Evolutionary conservation across 2,329 filamentous ascomycete species (phyloP), one percentile per base, ranked within the genome.

Genomic region (Rutstroemia sp.): DNA sequence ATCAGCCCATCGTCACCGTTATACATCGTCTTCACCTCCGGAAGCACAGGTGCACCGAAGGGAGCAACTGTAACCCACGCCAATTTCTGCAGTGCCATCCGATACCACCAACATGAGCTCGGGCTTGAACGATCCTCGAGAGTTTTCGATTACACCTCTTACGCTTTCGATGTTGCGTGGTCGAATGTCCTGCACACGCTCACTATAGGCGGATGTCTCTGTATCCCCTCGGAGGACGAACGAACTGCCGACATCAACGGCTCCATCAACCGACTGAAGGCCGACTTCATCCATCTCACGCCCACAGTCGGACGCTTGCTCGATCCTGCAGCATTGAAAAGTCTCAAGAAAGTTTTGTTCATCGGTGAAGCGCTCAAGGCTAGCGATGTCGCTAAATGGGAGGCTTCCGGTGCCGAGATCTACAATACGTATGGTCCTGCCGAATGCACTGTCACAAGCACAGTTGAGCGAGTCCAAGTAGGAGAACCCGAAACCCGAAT

Each of bases 381-480:
- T 8, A n/a, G 10, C 21, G 46, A 30, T 9, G 64, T 73, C 48
- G 63, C 65, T 5, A 69, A 62, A 3, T 75, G 73, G 73, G 69
- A 25, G 64, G 48, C 68, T 66, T 58, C 66, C 70, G 12, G 64
- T 74, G 42, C 57, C 23, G 23, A 23, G 23, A 23, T 23, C 23
- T 23, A 73, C 52, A 74, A 75, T 65, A 71, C 66, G 0, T 95
- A 95, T 67, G 91, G 91, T 0, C 90, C 91, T 2, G 95, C 90
- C 0, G 91, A 96, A 54, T 34, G 47, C 10, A 37, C 42, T 25
- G 46, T 27, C 27, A 48, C 23, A 23, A 23, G 23, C 23, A 23
- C 23, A 4, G 23, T 23, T 23, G 23, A 23, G 23, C 23, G 23
- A 23, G 23, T 23, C 23, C 23, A 23, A 23, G 23, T 23, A 23